phyloP scores from a whole-genome alignment of 2,329 filamentous ascomycete genomes.

The Penicillium expansum region DNA sequence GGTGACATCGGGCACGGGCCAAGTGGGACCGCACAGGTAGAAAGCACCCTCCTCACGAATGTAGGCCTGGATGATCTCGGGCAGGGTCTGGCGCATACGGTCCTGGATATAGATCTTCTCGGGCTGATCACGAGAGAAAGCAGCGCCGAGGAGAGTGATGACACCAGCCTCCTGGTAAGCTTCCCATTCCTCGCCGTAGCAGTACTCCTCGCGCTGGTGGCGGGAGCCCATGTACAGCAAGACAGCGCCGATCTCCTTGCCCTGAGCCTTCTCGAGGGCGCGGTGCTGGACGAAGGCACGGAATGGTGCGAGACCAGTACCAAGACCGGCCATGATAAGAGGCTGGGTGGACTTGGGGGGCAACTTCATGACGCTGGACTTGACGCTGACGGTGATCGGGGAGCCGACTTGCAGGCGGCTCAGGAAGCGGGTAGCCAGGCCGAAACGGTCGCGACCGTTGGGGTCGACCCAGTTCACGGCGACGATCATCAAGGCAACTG shows the following conservation, averaged over 20 bases:
- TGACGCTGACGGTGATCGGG: constrained; percentile 86
- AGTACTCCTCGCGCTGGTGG: constrained; percentile 96
- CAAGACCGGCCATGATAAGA: constrained; percentile 98
- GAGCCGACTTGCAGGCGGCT: constrained; percentile 71
- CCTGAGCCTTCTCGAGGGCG: constrained; percentile 95
- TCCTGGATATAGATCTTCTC: constrained; percentile 99
- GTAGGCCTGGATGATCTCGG: constrained; percentile 81
- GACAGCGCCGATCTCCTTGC: constrained; percentile 89
- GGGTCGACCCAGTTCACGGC: constrained; percentile 94
- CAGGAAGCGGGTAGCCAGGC: constrained; percentile 90
- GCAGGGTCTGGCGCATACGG: constrained; percentile 84
- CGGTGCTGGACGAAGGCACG: constrained; percentile 97
- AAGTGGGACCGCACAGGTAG: constrained; percentile 96
- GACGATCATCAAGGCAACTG: constrained; percentile 93
- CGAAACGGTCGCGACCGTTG: constrained; percentile 81
- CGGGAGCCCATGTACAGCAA: constrained; percentile 95
- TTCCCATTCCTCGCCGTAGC: constrained; percentile 99
- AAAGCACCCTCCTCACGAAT: constrained; percentile 85
- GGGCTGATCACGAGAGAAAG: constrained; percentile 94
- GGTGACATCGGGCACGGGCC: constrained; percentile 97
- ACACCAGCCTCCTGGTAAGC: constrained; percentile 94
- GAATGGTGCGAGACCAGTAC: constrained; percentile 97
- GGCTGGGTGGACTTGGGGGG: constrained; percentile 81
- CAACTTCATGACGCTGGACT: constrained; percentile 99
- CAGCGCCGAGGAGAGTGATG: constrained; percentile 87